phyloP scores from a whole-genome alignment of 2,329 filamentous ascomycete species.

The Fusarium praegraminearum region DNA sequence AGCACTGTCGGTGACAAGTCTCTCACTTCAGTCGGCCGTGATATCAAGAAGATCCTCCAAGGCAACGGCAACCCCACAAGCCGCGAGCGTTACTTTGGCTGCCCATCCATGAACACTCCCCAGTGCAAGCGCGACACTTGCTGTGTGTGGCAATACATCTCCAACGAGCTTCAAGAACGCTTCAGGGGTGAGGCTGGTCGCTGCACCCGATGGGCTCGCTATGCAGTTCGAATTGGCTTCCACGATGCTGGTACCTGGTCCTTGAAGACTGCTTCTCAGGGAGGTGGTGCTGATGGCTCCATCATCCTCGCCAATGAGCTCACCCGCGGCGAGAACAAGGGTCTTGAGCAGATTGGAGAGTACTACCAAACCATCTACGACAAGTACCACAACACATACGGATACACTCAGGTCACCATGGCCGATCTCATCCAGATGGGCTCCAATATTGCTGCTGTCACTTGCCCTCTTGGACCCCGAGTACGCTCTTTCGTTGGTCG shows the following conservation, averaged over 20 bases:
- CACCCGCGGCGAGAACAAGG: conserved; percentile 58
- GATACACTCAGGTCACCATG: conserved; percentile 58
- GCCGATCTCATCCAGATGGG: conserved; percentile 69
- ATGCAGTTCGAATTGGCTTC: conserved; percentile 61
- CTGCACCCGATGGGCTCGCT: conserved; percentile 59
- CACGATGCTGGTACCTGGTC: conserved; percentile 62
- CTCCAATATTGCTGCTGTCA: conserved; percentile 62
- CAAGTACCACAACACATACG: conserved; percentile 53
- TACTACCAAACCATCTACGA: conserved; percentile 55
- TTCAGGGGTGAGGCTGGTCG: conserved; percentile 55
- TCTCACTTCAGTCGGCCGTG: conserved; percentile 52
- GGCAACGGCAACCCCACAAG: conserved; percentile 48
- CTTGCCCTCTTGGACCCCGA: conserved; percentile 60
- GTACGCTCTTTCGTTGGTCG: conserved; percentile 65
- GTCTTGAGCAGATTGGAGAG: conserved; percentile 59
- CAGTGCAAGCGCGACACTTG: conserved; percentile 56
- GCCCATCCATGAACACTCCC: conserved; percentile 38
- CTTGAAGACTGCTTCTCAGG: conserved; percentile 47
- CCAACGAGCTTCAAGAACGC: conserved; percentile 53
- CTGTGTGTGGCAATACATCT: conserved; percentile 60
- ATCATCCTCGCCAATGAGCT: conserved; percentile 58
- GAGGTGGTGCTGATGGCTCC: conserved; percentile 62
- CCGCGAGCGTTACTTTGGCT: conserved; percentile 42
- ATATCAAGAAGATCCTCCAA: conserved; percentile 55
- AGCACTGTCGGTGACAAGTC: conserved; percentile 45